Base-by-base conservation (phyloP, 495 filamentous ascomycete species). In the Penicillium arizonense region DNA sequence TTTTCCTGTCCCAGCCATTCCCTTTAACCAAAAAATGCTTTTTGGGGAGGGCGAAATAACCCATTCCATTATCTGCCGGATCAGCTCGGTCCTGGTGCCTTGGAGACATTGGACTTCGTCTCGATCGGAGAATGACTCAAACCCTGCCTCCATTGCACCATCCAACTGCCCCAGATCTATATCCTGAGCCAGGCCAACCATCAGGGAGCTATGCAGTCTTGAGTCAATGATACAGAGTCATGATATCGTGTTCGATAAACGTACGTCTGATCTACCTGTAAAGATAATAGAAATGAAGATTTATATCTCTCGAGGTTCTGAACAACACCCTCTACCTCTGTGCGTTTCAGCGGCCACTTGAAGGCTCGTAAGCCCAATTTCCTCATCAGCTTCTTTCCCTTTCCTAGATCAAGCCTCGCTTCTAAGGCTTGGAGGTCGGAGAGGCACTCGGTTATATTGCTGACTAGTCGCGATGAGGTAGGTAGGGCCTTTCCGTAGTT, bases 1-100 rank as follows among this genome's bases (percentile, higher is more conserved):
- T 55, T 78, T 78, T 14, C 75, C 72, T 9, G 71, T 77, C 1
- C 74, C 74, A 20, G 74, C 71, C 59, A 68, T 64, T 1, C 75
- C 75, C 7, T 66, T 69, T 16, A 78, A 43, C 75, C 74, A 78
- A 43, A 75, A 77, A n/a, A 77, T 64, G 28, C 49, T 49, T 45
- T n/a, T n/a, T n/a, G n/a, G n/a, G n/a, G n/a, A n/a, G n/a, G n/a
- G n/a, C n/a, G n/a, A n/a, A n/a, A n/a, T n/a, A n/a, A n/a, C n/a
- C n/a, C n/a, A n/a, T n/a, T n/a, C n/a, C n/a, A n/a, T n/a, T n/a
- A n/a, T n/a, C n/a, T n/a, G n/a, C n/a, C n/a, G n/a, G n/a, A n/a
- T n/a, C n/a, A n/a, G n/a, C n/a, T n/a, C n/a, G n/a, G n/a, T n/a
- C n/a, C 75, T 51, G 12, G 75, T 77, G 11, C 53, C 64, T 26